Conservation (phyloP, 2,329 filamentous ascomycete species). For the Chaetomiaceae sp. region DNA sequence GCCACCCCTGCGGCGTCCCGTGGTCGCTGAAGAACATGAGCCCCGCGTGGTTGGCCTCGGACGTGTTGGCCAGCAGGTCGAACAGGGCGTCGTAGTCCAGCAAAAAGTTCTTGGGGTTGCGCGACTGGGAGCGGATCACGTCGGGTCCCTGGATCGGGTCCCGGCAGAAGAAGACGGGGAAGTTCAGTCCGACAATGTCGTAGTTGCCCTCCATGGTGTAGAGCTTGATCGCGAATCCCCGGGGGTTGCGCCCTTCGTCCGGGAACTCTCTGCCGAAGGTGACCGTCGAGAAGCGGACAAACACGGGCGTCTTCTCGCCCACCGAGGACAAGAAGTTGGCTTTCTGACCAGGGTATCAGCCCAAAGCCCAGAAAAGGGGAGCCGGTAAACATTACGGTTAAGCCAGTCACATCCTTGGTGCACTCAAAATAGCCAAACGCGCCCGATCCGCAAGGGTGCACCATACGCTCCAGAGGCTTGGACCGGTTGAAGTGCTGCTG, state of each 20-base stretch:
- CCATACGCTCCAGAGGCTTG: conserved; percentile 44
- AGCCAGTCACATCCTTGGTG: conserved; percentile 56
- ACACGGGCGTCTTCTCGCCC: conserved; percentile 52
- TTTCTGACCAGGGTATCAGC: conserved; percentile 23
- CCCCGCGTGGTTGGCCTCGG: conserved; percentile 68
- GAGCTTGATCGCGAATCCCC: conserved; percentile 72
- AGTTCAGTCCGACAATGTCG: conserved; percentile 70
- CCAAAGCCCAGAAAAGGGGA: neutral
- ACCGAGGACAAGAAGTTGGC: conserved; percentile 35
- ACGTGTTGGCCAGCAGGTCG: conserved; percentile 43
- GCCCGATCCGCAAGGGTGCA: conserved; percentile 29
- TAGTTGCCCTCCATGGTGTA: conserved; percentile 75
- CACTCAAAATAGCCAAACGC: conserved; percentile 55
- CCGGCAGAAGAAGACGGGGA: conserved; percentile 70
- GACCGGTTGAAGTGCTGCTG: conserved; percentile 54
- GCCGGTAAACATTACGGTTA: conserved; percentile 37
- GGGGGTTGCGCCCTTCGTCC: conserved; percentile 75
- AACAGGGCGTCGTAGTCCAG: conserved; percentile 33
- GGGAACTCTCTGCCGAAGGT: conserved; percentile 70
- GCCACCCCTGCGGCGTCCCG: conserved; percentile 65
- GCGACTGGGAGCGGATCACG: conserved; percentile 58
- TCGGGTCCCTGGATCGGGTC: conserved; percentile 71
- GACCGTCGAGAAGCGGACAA: conserved; percentile 73
- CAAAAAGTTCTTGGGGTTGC: conserved; percentile 64
- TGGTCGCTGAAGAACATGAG: conserved; percentile 74